Conservation (phyloP, 1,284 basidiomycete species). For the Leucocoprinus gongylophorus region DNA sequence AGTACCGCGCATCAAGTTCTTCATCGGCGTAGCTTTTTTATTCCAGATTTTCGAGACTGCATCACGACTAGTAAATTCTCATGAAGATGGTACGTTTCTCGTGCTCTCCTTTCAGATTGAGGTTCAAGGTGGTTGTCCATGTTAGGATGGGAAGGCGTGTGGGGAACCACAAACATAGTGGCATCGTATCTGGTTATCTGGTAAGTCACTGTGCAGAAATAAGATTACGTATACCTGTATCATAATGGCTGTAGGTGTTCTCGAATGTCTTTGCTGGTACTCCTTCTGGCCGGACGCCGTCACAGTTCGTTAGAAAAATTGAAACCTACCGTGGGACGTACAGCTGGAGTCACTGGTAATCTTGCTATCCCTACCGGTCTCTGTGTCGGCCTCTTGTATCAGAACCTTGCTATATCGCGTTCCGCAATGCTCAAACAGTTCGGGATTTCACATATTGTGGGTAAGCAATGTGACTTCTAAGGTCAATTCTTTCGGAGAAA, state of each 20-base stretch:
- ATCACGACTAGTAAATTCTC: not conserved
- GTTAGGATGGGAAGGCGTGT: not conserved
- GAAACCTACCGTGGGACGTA: not conserved
- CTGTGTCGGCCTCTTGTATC: not conserved
- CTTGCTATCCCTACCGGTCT: not conserved
- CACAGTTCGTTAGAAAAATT: not conserved
- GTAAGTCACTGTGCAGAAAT: not conserved
- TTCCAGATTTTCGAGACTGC: not conserved
- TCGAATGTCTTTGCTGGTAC: not conserved
- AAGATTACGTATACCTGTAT: not conserved
- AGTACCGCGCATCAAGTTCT: not conserved
- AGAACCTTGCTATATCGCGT: not conserved
- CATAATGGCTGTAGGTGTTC: not conserved
- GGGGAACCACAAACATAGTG: not conserved
- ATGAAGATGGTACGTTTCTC: not conserved
- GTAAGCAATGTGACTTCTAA: not conserved
- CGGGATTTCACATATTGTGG: not conserved
- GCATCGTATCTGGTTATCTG: not conserved
- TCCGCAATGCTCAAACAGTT: not conserved
- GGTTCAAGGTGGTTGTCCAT: not conserved
- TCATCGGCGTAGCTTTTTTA: not conserved
- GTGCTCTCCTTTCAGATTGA: not conserved
- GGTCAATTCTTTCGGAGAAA: not conserved
- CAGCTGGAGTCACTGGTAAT: not conserved
- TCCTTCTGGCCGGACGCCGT: not conserved